Evolutionary conservation across 495 filamentous ascomycete genomes (phyloP), one percentile per base, ranked within the genome.

Genomic region (Poronia punctata): DNA sequence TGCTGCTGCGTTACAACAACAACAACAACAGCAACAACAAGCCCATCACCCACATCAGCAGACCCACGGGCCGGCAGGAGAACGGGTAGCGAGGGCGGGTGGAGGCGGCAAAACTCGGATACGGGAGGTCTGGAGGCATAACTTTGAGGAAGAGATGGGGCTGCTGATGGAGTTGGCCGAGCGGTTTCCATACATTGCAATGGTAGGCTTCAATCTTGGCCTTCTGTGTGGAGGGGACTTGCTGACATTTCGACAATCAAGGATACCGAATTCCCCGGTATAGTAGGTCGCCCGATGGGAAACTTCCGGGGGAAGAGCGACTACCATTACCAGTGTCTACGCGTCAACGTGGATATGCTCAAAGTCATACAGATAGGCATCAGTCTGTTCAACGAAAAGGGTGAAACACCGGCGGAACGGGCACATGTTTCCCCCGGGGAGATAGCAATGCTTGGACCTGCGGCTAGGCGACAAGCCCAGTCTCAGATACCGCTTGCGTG

Each of bases 201-300:
- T 97, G 93, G 90, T 97, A 69, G 66, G 62, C 38, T 25, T 29
- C 35, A 17, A 25, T 12, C 42, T 33, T 32, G 27, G 28, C 11
- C 15, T 33, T 17, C 24, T 45, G 11, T 30, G 3, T 32, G 14
- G 21, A 21, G 17, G 19, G 42, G 35, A 21, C 20, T 33, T 38
- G 50, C 59, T 64, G 46, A 65, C 50, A 14, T 27, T 18, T 11
- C 8, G 34, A 34, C 11, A 8, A 39, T 21, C 32, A 57, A 97
- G 90, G 93, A 98, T 59, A 95, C 93, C 32, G 90, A 97, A 58
- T 98, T 98, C 53, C 92, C 92, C 3, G 92, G 92, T 21, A 86
- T 98, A 25, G 89, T 98, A 35, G 86, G 89, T 16, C 79, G 92
- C 35, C 92, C 92, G 3, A 96, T 98, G 72, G 92, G 92, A 10